Base-by-base conservation (phyloP, 139 green algal genomes). In the Micractinium conductrix region DNA sequence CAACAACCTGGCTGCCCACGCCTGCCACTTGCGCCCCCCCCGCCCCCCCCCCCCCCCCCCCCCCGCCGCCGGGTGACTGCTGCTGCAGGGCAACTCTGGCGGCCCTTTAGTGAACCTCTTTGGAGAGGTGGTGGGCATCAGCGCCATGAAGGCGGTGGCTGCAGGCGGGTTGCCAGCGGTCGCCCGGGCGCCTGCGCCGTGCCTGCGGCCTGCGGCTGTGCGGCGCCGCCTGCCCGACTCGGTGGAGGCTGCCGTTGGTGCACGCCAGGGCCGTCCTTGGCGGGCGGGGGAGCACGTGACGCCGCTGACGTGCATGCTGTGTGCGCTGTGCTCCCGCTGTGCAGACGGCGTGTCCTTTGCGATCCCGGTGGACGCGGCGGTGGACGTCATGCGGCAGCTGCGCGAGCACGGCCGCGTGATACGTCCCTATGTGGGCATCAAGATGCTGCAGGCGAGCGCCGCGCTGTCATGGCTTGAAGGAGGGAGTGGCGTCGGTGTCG, bases 291-390 rank as follows among this genome's bases (percentile, higher is more conserved):
- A n/a, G 48, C 48, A 58, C 16, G 48, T 58, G 48, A 10, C 16
- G 48, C 16, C 12, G 12, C 10, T 16, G 48, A 10, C 16, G 48
- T 58, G 48, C 48, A 58, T 58, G 48, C 16, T 58, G 48, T 58
- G 16, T 21, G 8, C 26, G 53, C 53, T 62, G 53, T 62, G 53
- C 53, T 4, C 8, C 28, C 33, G 1, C 28, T 72, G n/a, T 28
- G 92, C 92, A n/a, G 93, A 96, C 35, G 91, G 90, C 48, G 89
- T 97, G 12, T 90, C 75, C 53, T 97, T 97, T 91, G 93, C 91
- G 42, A 95, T 97, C 53, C 94, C 94, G 12, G 91, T 96, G 1
- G 90, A 96, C 80, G 91, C 92, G 0, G 91, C 92, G 24, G 90
- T 90, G 68, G 78, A 88, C 35, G 79, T 95, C 10, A 74, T 92